These are phyloP conservation scores for Jasminum sambac DNA, from an alignment of 257 asterid species.

Conservation along the genomic window DNA sequence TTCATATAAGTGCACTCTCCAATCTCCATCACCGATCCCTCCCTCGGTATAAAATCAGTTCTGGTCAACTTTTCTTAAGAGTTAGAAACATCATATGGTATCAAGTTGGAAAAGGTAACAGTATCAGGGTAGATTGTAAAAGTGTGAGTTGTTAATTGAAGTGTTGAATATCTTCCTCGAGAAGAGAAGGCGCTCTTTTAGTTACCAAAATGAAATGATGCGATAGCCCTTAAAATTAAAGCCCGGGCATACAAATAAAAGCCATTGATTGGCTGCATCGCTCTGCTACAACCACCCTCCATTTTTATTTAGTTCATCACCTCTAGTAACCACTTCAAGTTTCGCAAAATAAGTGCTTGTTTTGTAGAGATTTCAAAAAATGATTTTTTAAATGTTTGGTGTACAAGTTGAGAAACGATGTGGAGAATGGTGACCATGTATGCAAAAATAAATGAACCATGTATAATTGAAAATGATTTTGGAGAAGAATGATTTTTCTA, in stretches of 20 bases:
- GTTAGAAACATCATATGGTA: slow-evolving; percentile 39
- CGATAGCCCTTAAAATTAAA: not conserved
- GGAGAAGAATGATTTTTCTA: too few relatives aligned
- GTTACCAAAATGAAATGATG: not conserved
- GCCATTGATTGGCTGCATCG: not conserved
- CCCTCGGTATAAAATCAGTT: slow-evolving; percentile 98
- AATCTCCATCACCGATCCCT: slow-evolving; percentile 92
- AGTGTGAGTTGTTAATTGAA: not conserved
- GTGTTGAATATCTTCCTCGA: not conserved
- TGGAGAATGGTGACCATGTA: too few relatives aligned
- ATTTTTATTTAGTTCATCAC: not conserved
- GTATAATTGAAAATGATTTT: too few relatives aligned
- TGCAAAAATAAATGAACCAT: too few relatives aligned
- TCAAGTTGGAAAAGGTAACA: slow-evolving; percentile 29
- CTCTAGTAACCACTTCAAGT: not conserved
- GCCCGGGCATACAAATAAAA: not conserved
- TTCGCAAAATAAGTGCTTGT: not conserved
- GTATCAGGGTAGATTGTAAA: too few relatives aligned
- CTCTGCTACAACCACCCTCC: not conserved
- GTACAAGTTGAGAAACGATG: too few relatives aligned
- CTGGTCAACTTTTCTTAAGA: slow-evolving; percentile 87
- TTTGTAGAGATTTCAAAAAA: too few relatives aligned
- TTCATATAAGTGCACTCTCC: slow-evolving; percentile 90
- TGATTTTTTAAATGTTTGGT: too few relatives aligned
- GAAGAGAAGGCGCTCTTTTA: not conserved